Conservation (phyloP, 177 flowering plant genomes). For the Tripterygium wilfordii region DNA sequence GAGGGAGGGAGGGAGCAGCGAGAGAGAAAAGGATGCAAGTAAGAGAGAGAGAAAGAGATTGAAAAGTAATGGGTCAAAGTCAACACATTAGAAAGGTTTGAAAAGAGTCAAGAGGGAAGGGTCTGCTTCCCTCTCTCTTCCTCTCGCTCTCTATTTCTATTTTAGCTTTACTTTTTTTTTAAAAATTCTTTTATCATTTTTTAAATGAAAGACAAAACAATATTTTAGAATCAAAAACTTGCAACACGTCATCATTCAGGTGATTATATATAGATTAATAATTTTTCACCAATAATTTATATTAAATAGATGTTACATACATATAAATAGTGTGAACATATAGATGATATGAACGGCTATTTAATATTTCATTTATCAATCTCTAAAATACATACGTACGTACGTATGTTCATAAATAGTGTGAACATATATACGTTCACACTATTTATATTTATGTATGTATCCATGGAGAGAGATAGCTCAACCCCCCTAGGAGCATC, state of each 20-base stretch:
- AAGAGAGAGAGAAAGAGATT: constrained; percentile 1
- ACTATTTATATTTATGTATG: too few species aligned
- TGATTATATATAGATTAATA: background rate
- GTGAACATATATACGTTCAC: too few species aligned
- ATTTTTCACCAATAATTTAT: background rate
- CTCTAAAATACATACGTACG: too few species aligned
- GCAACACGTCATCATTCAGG: background rate
- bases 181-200: background rate
- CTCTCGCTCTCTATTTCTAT: background rate
- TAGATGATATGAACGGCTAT: too few species aligned
- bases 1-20: constrained; percentile 9
- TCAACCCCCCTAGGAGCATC: too few species aligned
- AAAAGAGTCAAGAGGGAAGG: constrained; percentile 33
- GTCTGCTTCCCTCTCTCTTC: constrained; percentile 15
- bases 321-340: too few species aligned
- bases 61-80: constrained; percentile 37
- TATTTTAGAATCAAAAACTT: too few species aligned
- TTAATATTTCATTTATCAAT: too few species aligned
- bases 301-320: too few species aligned
- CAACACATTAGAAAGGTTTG: constrained; percentile 18
- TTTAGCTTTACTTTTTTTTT: background rate
- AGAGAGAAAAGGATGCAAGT: constrained; percentile 7
- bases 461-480: too few species aligned
- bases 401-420: too few species aligned
- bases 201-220: too few species aligned